phyloP scores from a whole-genome alignment of 345 rosid species.

The Draba incana region DNA sequence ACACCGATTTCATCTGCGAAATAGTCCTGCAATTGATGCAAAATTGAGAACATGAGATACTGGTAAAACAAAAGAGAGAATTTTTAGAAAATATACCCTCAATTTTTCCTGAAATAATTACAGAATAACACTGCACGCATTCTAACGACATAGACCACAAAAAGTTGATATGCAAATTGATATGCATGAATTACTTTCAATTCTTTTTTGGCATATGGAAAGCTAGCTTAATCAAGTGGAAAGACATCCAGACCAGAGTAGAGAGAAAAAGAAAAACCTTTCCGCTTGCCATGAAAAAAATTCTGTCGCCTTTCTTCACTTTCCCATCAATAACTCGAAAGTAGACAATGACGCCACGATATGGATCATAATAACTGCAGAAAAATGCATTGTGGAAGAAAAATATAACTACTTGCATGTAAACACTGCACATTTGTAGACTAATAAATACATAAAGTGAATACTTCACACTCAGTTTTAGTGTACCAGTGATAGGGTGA shows the following conservation, averaged over 20 bases:
- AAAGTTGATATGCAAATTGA: slow-evolving; percentile 13
- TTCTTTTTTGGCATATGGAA: slow-evolving; percentile 5
- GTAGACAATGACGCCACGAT: slow-evolving; percentile 97
- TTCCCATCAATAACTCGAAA: slow-evolving; percentile 94
- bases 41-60: slow-evolving; percentile 18
- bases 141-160: background rate
- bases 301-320: slow-evolving; percentile 90
- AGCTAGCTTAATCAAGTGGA: slow-evolving; percentile 16
- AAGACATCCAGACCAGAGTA: slow-evolving; percentile 8
- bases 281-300: slow-evolving; percentile 88
- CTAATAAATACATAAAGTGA: slow-evolving; percentile 1
- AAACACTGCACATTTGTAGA: background rate
- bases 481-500: slow-evolving; percentile 3
- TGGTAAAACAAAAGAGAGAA: slow-evolving; percentile 2
- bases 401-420: slow-evolving; percentile 10
- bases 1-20: slow-evolving; percentile 95
- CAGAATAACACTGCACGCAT: background rate
- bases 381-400: slow-evolving; percentile 24
- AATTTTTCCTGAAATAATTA: slow-evolving; percentile 10
- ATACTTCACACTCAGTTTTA: slow-evolving; percentile 5
- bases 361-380: slow-evolving; percentile 94
- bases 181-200: slow-evolving; percentile 6
- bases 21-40: slow-evolving; percentile 66
- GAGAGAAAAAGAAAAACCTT: slow-evolving; percentile 54
- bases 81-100: slow-evolving; percentile 2